Evolutionary conservation across 1,139 yeast species (phyloP).

Genomic region (Saccharomyces hybrid): DNA sequence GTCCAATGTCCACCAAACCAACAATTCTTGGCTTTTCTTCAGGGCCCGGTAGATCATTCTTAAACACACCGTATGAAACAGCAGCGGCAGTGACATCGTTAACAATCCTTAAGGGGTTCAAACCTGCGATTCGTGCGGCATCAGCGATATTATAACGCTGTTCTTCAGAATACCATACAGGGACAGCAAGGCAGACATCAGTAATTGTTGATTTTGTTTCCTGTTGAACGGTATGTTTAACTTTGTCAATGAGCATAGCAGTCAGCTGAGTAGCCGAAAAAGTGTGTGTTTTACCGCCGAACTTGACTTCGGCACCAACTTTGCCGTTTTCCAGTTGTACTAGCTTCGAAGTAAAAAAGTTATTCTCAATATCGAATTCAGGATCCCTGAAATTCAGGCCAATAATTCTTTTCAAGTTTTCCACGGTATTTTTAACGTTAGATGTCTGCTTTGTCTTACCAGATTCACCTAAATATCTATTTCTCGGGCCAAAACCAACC

Average conservation of each 20-base stretch:
- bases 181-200: slow-evolving; percentile 92
- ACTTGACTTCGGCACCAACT: slow-evolving; percentile 79
- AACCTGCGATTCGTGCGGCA: slow-evolving; percentile 91
- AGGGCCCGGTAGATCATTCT: slow-evolving; percentile 77
- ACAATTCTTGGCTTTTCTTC: slow-evolving; percentile 78
- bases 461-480: slow-evolving; percentile 87
- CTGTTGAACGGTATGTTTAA: slow-evolving; percentile 67
- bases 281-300: slow-evolving; percentile 67
- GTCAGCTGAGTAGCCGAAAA: slow-evolving; percentile 84
- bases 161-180: slow-evolving; percentile 93
- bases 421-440: slow-evolving; percentile 91
- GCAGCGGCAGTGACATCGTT: slow-evolving; percentile 98
- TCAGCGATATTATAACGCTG: slow-evolving; percentile 96
- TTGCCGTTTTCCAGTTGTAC: slow-evolving; percentile 64
- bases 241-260: slow-evolving; percentile 91
- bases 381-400: slow-evolving; percentile 75
- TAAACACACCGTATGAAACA: slow-evolving; percentile 97
- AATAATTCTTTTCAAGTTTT: slow-evolving; percentile 83
- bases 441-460: slow-evolving; percentile 96
- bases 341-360: slow-evolving; percentile 64
- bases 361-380: slow-evolving; percentile 66
- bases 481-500: slow-evolving; percentile 85
- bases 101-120: slow-evolving; percentile 95
- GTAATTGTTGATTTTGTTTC: slow-evolving; percentile 77
- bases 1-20: slow-evolving; percentile 94